phyloP scores from a whole-genome alignment of 164 flowering plant genomes.

The Umbilicus rupestris region DNA sequence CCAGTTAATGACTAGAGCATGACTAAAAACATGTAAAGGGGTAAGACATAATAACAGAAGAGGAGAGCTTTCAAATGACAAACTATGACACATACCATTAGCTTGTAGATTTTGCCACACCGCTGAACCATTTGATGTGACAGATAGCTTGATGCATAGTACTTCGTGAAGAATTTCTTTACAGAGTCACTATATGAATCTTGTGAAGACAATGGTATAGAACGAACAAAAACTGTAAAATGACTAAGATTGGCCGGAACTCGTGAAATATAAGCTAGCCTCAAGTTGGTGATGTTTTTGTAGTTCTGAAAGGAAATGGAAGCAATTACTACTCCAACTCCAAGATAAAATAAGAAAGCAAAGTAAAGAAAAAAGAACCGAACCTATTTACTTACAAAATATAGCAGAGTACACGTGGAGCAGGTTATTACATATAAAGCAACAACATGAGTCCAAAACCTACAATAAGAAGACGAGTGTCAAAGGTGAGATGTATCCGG shows the following conservation, averaged over 20 bases:
- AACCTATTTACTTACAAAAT: slow-evolving; percentile 57
- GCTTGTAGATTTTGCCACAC: slow-evolving; percentile 53
- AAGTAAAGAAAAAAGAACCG: background rate
- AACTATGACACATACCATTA: slow-evolving; percentile 49
- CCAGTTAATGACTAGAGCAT: too few species aligned
- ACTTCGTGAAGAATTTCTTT: slow-evolving; percentile 49
- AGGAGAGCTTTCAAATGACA: background rate
- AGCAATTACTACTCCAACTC: background rate
- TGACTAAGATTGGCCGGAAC: slow-evolving; percentile 61
- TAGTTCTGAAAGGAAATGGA: slow-evolving; percentile 41
- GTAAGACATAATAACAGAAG: too few species aligned
- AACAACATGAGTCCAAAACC: slow-evolving; percentile 91
- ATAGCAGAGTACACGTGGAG: slow-evolving; percentile 77
- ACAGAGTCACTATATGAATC: slow-evolving; percentile 61
- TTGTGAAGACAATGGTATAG: slow-evolving; percentile 53
- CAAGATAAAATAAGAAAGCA: background rate
- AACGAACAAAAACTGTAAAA: slow-evolving; percentile 80
- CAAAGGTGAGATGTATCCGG: background rate
- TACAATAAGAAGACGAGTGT: slow-evolving; percentile 18
- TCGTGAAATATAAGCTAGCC: slow-evolving; percentile 44
- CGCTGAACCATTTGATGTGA: slow-evolving; percentile 83
- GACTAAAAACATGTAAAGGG: background rate
- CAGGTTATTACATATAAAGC: slow-evolving; percentile 63
- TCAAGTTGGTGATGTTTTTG: slow-evolving; percentile 57
- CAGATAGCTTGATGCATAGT: slow-evolving; percentile 70